phyloP scores from a whole-genome alignment of 1,139 yeast species.

The Taphrina wiesneri region DNA sequence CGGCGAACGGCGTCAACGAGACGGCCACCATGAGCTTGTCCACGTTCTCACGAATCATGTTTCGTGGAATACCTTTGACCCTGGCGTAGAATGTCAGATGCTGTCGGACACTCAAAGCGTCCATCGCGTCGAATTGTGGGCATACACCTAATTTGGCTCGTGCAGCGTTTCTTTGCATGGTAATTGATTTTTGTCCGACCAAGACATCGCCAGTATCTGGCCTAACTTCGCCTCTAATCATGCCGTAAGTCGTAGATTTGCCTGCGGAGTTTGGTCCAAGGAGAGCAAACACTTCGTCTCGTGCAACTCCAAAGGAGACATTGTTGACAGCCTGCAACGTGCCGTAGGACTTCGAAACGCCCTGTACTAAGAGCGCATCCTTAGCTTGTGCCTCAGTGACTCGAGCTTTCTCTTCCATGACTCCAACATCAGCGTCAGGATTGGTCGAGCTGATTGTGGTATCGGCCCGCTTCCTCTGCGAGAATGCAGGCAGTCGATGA shows the following conservation, averaged over 20 bases:
- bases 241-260: conserved; percentile 79
- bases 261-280: conserved; percentile 99
- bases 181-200: conserved; percentile 45
- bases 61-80: conserved; percentile 53
- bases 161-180: conserved; percentile 43
- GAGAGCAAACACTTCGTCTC: conserved; percentile 47
- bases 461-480: neutral
- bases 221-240: conserved; percentile 57
- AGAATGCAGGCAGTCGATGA: conserved; percentile 38
- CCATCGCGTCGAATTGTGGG: conserved; percentile 50
- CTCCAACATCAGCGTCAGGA: neutral
- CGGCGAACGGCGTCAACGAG: conserved; percentile 45
- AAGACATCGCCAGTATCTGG: conserved; percentile 44
- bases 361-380: conserved; percentile 42
- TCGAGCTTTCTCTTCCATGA: neutral
- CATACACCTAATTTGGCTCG: conserved; percentile 47
- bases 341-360: conserved; percentile 44
- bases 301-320: conserved; percentile 46
- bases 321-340: conserved; percentile 44
- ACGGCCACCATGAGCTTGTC: conserved; percentile 55
- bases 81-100: conserved; percentile 45
- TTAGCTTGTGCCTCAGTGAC: conserved; percentile 35
- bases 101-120: conserved; percentile 46
- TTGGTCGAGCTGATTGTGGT: conserved; percentile 1
- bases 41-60: conserved; percentile 86